Conservation (phyloP, 1,284 basidiomycete genomes). For the Puccinia horiana region DNA sequence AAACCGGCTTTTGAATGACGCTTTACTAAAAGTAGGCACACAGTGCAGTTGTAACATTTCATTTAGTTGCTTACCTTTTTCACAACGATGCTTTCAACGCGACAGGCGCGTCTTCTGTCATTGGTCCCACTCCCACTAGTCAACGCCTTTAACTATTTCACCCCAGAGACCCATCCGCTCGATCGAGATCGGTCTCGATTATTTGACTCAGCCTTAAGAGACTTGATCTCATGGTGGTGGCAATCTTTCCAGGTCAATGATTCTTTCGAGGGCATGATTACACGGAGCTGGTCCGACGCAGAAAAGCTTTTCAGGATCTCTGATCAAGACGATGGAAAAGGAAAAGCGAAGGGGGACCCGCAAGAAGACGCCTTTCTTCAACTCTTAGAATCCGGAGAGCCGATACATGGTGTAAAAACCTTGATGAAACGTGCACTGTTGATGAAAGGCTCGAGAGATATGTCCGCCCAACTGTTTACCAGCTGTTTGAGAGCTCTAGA, state of each 20-base stretch:
- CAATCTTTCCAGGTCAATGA: constrained; percentile 68
- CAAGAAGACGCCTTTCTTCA: constrained; percentile 56
- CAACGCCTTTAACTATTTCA: constrained; percentile 74
- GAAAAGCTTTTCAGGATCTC: constrained; percentile 56
- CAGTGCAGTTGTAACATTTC: neutral
- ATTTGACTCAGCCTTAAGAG: constrained; percentile 75
- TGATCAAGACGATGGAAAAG: constrained; percentile 51
- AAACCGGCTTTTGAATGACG: constrained; percentile 83
- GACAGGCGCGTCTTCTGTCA: constrained; percentile 56
- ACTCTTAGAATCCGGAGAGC: constrained; percentile 66
- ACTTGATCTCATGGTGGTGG: constrained; percentile 80
- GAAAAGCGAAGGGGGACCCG: constrained; percentile 42
- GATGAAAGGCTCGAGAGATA: constrained; percentile 78
- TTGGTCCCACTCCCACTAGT: constrained; percentile 76
- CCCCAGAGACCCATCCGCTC: constrained; percentile 79
- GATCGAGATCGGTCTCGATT: constrained; percentile 74
- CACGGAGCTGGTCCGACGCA: constrained; percentile 70
- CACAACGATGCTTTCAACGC: neutral
- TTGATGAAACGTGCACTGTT: constrained; percentile 84
- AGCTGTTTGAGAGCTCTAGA: constrained; percentile 81
- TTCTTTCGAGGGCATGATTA: constrained; percentile 64
- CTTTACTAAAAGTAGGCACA: constrained; percentile 70
- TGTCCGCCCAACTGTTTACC: constrained; percentile 87
- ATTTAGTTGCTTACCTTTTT: constrained; percentile 6
- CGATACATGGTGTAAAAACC: constrained; percentile 74